A percentile compares a stretch with the other conserved stretches of the same genome.
phyloP scores from a whole-genome alignment of 768 basidiomycete species.

The Podaxis rugospora region DNA sequence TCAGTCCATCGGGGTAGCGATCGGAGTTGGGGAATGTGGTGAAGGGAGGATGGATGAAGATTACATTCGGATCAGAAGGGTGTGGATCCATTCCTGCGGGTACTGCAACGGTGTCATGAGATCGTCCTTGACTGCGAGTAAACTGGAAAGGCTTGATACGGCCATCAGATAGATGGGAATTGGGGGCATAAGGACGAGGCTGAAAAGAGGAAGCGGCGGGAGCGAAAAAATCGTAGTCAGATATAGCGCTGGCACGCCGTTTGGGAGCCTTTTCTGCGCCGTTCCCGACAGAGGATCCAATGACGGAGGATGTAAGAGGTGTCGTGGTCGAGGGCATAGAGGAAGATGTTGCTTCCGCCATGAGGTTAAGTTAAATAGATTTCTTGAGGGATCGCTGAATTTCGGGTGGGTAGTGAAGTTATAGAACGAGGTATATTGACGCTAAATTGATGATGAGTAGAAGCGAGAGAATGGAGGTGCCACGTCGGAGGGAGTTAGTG shows the following conservation, averaged over 20 bases:
- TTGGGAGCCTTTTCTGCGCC: slow-evolving; percentile 29
- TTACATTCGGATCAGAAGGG: slow-evolving; percentile 55
- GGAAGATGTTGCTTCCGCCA: slow-evolving; percentile 12
- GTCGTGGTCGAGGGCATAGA: slow-evolving; percentile 14
- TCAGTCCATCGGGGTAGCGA: slow-evolving; percentile 60
- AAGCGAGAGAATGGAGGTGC: slow-evolving; percentile 9
- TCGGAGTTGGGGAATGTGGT: slow-evolving; percentile 58
- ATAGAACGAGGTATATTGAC: not conserved
- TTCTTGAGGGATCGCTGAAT: not conserved
- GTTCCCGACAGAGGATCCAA: slow-evolving; percentile 24
- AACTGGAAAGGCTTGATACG: slow-evolving; percentile 20
- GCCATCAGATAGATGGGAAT: slow-evolving; percentile 20
- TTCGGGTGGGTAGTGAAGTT: not conserved
- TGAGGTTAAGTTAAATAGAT: not conserved
- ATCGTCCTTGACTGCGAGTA: slow-evolving; percentile 27
- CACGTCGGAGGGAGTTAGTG: slow-evolving; percentile 3
- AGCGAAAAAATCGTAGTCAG: slow-evolving; percentile 57
- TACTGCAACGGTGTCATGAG: slow-evolving; percentile 38
- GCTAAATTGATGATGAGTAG: slow-evolving; percentile 2
- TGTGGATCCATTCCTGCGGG: slow-evolving; percentile 65
- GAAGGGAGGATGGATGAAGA: slow-evolving; percentile 78
- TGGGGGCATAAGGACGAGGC: slow-evolving; percentile 58
- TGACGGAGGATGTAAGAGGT: slow-evolving; percentile 20
- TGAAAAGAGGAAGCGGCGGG: slow-evolving; percentile 62
- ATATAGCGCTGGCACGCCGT: slow-evolving; percentile 42